A percentile compares a stretch with the other conserved stretches of the same genome.
Evolutionary conservation across 176 grass and related monocot species (phyloP).

Genomic region (Rhynchospora breviuscula): DNA sequence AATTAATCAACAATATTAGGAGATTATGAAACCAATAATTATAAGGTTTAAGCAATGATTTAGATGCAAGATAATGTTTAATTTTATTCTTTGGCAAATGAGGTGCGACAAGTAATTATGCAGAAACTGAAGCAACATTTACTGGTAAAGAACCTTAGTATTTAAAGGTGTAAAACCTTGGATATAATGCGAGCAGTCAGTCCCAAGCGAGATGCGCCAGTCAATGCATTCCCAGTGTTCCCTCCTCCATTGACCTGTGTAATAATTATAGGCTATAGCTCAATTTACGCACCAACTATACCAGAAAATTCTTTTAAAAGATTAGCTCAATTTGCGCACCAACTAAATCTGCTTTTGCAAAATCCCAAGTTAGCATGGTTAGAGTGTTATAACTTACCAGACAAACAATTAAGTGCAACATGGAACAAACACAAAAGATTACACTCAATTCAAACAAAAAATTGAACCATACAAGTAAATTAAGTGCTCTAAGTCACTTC

Average conservation of each 20-base stretch:
- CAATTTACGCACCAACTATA: background rate
- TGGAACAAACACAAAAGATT: background rate
- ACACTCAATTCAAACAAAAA: too few relatives aligned
- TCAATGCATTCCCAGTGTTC: slow-evolving; percentile 86
- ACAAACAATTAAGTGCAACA: background rate
- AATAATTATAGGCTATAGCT: background rate
- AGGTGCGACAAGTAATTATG: background rate
- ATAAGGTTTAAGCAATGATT: background rate
- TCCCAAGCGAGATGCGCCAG: slow-evolving; percentile 63
- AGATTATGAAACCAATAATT: background rate
- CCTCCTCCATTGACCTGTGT: slow-evolving; percentile 67
- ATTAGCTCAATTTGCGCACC: too few relatives aligned
- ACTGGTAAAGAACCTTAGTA: background rate
- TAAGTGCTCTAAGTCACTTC: background rate
- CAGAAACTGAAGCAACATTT: slow-evolving; percentile 3
- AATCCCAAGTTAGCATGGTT: too few relatives aligned
- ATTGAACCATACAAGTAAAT: background rate
- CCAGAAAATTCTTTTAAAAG: background rate
- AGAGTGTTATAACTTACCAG: too few relatives aligned
- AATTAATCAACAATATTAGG: background rate
- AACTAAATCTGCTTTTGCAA: too few relatives aligned
- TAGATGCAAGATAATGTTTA: background rate
- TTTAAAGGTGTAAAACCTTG: slow-evolving; percentile 38
- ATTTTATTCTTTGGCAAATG: background rate
- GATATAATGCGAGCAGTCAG: slow-evolving; percentile 60